Base-by-base conservation (phyloP, 2,329 filamentous ascomycete species). In the Orbilia ellipsospora region DNA sequence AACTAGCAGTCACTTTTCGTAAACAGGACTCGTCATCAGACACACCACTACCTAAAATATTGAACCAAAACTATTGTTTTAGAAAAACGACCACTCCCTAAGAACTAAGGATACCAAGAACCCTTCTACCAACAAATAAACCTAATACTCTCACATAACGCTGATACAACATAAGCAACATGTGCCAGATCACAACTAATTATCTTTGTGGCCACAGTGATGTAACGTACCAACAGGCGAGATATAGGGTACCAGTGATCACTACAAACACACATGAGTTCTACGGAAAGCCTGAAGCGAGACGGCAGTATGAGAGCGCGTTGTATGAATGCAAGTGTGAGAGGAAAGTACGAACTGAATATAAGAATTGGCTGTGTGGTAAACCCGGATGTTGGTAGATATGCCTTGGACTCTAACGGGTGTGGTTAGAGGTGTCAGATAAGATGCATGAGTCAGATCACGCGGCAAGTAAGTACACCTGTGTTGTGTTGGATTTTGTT, bases 201-300 rank as follows among this genome's bases (percentile, higher is more conserved):
- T 59, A 59, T 18, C 42, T 67, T n/a, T 67, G 64, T 54, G 64
- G 64, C n/a, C 55, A 67, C 16, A 51, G 36, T 8, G 51, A 45
- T 8, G 26, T 48, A 10, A 15, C 2, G 2, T 66, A 50, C 15
- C 36, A 40, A 5, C 6, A 57, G 16, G 51, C 36, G 12, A 52
- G 62, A 1, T 66, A 66, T 40, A 57, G 28, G 20, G 23, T 67
- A 4, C 64, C 64, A 4, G 16, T 67, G 15, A 44, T 60, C n/a
- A 67, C 64, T 15, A 42, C n/a, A 12, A 42, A 57, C 4, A 4
- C 26, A 8, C 6, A 7, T 7, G 54, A 67, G 5, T 67, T 67
- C 45, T 51, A 59, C 18, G 13, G 16, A 7, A 67, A 67, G 20
- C 54, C 44, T 10, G 42, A n/a, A 8, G 54, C 13, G 55, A 8